Conservation (phyloP, 768 basidiomycete species). For the Lepiota venenata region DNA sequence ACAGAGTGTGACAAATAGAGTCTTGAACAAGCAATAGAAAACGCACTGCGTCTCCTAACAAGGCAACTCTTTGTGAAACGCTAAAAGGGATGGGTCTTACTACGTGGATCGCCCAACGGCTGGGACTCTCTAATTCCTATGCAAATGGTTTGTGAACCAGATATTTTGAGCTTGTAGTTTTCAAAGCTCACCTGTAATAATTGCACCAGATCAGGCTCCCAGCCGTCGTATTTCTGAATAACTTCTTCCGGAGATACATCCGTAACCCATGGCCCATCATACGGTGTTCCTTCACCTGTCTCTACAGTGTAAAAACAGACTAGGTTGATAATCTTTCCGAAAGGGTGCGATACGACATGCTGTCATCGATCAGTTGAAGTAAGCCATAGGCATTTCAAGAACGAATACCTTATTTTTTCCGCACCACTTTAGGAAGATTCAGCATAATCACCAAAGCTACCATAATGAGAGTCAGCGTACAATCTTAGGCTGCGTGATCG, state of each 20-base stretch:
- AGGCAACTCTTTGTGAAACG: conserved; percentile 15
- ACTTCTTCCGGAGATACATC: conserved; percentile 9
- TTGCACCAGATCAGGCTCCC: conserved; percentile 9
- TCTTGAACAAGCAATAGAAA: not conserved
- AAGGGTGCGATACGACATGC: conserved; percentile 45
- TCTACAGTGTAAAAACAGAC: conserved; percentile 29
- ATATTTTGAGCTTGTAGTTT: no score
- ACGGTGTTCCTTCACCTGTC: conserved; percentile 12
- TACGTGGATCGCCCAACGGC: conserved; percentile 19
- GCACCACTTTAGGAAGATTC: conserved; percentile 9
- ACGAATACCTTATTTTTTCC: conserved; percentile 17
- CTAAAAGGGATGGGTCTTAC: conserved; percentile 13
- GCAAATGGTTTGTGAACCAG: no score
- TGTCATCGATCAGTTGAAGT: conserved; percentile 15
- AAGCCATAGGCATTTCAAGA: not conserved
- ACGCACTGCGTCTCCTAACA: conserved; percentile 20
- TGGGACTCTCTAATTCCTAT: conserved; percentile 15
- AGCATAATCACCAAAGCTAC: not conserved
- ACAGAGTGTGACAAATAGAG: not conserved
- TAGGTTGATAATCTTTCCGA: conserved; percentile 44
- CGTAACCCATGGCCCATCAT: conserved; percentile 14
- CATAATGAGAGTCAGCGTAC: conserved; percentile 15
- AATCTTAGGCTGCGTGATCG: conserved; percentile 14
- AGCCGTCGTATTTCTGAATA: conserved; percentile 4
- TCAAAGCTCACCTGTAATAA: conserved; percentile 13